Evolutionary conservation across 202 grass and related monocot genomes (phyloP).

Genomic region (Elaeis oleifera): DNA sequence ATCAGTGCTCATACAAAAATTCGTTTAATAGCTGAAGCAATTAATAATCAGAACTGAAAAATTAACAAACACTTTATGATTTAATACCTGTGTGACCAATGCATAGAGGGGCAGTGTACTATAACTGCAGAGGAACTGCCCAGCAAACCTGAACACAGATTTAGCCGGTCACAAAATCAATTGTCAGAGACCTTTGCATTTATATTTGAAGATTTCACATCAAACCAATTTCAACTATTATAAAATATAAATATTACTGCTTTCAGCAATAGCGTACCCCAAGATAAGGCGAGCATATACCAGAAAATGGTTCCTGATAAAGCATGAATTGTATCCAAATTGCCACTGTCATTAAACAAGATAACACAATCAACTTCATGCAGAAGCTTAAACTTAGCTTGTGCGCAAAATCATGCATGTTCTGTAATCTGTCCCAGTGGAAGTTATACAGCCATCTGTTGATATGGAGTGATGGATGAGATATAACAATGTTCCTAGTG

Average conservation of each 20-base stretch:
- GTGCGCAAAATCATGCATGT: too few relatives aligned
- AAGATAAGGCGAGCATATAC: constrained; percentile 91
- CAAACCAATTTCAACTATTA: too few relatives aligned
- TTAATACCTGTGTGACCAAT: constrained; percentile 71
- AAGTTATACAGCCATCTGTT: too few relatives aligned
- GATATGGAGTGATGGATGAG: too few relatives aligned
- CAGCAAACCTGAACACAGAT: constrained; percentile 52
- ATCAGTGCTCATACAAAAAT: too few relatives aligned
- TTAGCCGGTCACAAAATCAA: too few relatives aligned
- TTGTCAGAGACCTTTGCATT: too few relatives aligned
- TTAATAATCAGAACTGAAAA: neutral
- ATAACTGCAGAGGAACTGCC: constrained; percentile 95
- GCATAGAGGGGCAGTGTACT: constrained; percentile 95
- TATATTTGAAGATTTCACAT: too few relatives aligned
- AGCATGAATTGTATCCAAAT: constrained; percentile 96
- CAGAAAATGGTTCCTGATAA: constrained; percentile 86
- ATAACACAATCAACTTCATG: neutral
- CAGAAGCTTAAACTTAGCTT: neutral
- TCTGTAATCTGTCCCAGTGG: too few relatives aligned
- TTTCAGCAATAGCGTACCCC: constrained; percentile 40
- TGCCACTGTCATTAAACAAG: constrained; percentile 74
- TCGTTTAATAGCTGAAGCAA: too few relatives aligned
- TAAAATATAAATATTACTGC: too few relatives aligned
- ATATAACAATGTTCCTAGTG: neutral
- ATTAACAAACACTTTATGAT: neutral